phyloP scores from a whole-genome alignment of 139 green algal species.

The Chlorella ohadii region DNA sequence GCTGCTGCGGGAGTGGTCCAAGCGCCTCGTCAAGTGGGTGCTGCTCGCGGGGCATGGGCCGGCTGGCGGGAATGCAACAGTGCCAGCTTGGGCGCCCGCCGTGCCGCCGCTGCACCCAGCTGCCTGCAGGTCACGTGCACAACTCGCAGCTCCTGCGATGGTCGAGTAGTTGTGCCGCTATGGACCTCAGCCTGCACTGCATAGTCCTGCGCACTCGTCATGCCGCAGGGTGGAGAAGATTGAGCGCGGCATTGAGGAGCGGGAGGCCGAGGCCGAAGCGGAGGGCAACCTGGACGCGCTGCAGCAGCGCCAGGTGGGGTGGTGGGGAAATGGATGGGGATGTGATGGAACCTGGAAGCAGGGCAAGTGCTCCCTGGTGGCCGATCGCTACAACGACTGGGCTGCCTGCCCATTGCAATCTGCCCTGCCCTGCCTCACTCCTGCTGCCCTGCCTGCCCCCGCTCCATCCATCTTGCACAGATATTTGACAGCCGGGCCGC shows the following conservation, averaged over 20 bases:
- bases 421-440: background rate
- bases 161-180: too few relatives aligned
- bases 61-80: slow-evolving; percentile 1
- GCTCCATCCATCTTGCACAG: background rate
- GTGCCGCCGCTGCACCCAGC: background rate
- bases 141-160: too few relatives aligned
- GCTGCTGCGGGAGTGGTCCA: slow-evolving; percentile 36
- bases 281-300: slow-evolving; percentile 7
- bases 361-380: too few relatives aligned
- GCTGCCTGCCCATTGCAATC: background rate
- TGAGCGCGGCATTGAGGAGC: slow-evolving; percentile 13
- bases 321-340: background rate
- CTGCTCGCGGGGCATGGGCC: background rate
- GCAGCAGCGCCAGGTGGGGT: slow-evolving; percentile 31
- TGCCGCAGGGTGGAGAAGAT: slow-evolving; percentile 29
- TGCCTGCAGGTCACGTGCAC: too few relatives aligned
- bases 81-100: background rate
- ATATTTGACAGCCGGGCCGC: slow-evolving; percentile 41
- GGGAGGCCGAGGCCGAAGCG: background rate
- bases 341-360: too few relatives aligned
- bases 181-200: background rate
- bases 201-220: too few relatives aligned
- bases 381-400: too few relatives aligned
- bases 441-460: background rate
- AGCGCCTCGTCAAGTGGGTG: slow-evolving; percentile 14